These are phyloP conservation scores for Nitzschia sp. DNA, from an alignment of 108 stramenopile species.

Conservation along the genomic window DNA sequence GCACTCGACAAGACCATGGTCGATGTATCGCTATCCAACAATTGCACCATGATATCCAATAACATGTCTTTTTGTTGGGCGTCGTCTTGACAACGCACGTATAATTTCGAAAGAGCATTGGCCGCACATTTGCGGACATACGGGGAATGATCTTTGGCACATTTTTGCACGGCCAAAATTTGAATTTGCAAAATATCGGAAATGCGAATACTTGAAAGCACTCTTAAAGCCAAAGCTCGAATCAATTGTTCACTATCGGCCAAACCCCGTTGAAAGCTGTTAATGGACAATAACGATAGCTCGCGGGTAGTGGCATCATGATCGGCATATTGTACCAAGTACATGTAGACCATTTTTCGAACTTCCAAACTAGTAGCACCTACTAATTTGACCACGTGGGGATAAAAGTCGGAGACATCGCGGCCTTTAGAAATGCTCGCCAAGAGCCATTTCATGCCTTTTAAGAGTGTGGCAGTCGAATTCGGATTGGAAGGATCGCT, in stretches of 20 bases:
- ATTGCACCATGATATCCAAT: constrained; percentile 54
- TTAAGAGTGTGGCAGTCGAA: constrained; percentile 74
- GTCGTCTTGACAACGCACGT: constrained; percentile 62
- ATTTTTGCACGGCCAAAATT: constrained; percentile 94
- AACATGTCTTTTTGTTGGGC: constrained; percentile 50
- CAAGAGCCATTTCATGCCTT: constrained; percentile 98
- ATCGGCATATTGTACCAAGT: constrained; percentile 93
- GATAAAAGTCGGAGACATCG: constrained; percentile 96
- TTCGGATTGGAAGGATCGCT: constrained; percentile 76
- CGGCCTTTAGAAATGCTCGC: constrained; percentile 96
- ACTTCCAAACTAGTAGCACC: constrained; percentile 91
- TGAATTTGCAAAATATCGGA: constrained; percentile 98
- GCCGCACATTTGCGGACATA: constrained; percentile 99
- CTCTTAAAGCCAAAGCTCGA: constrained; percentile 95
- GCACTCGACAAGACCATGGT: constrained; percentile 97
- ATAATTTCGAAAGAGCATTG: constrained; percentile 91
- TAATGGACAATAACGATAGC: constrained; percentile 93
- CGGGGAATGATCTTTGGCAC: constrained; percentile 87
- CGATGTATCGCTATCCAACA: constrained; percentile 78
- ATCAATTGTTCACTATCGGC: constrained; percentile 92
- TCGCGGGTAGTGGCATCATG: constrained; percentile 92
- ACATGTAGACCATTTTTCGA: constrained; percentile 99
- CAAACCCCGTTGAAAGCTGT: constrained; percentile 97
- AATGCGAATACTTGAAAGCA: constrained; percentile 95
- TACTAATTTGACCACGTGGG: constrained; percentile 95